Conservation (phyloP, 768 basidiomycete species). For the Rhodotorula diobovata region DNA sequence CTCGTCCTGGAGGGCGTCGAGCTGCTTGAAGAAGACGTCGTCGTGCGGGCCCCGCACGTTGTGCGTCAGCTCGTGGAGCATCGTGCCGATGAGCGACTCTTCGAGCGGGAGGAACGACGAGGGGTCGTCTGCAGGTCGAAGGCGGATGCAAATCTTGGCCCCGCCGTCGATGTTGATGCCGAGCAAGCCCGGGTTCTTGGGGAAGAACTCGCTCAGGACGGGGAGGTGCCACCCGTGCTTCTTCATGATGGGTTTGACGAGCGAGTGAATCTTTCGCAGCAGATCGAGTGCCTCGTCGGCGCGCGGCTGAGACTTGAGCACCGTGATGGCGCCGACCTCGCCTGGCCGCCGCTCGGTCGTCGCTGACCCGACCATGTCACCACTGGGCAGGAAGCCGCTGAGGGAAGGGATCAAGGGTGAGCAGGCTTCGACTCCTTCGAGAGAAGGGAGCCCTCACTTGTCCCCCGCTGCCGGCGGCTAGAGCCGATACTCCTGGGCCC, state of each 20-base stretch:
- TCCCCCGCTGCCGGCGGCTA: too few relatives aligned
- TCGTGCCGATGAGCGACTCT: conserved; percentile 60
- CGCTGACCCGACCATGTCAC: neutral
- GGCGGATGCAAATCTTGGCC: conserved; percentile 72
- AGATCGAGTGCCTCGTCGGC: conserved; percentile 64
- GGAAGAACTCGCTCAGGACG: conserved; percentile 67
- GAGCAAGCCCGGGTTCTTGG: conserved; percentile 64
- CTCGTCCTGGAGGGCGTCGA: conserved; percentile 74
- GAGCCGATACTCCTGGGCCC: too few relatives aligned
- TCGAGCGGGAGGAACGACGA: conserved; percentile 49
- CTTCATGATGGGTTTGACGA: conserved; percentile 91
- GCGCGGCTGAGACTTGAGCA: conserved; percentile 64
- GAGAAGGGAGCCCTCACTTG: too few relatives aligned
- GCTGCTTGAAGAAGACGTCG: conserved; percentile 51
- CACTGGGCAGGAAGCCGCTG: too few relatives aligned
- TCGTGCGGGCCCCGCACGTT: conserved; percentile 51
- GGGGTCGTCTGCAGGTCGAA: conserved; percentile 56
- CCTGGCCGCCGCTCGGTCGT: neutral
- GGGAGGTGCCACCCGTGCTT: conserved; percentile 67
- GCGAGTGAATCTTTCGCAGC: conserved; percentile 55
- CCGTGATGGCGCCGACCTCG: conserved; percentile 50
- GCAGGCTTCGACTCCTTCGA: too few relatives aligned
- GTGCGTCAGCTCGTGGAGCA: conserved; percentile 53
- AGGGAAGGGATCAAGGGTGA: too few relatives aligned
- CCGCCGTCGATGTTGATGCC: conserved; percentile 64